Conservation (phyloP, 768 basidiomycete species). For the Panellus pusillus region DNA sequence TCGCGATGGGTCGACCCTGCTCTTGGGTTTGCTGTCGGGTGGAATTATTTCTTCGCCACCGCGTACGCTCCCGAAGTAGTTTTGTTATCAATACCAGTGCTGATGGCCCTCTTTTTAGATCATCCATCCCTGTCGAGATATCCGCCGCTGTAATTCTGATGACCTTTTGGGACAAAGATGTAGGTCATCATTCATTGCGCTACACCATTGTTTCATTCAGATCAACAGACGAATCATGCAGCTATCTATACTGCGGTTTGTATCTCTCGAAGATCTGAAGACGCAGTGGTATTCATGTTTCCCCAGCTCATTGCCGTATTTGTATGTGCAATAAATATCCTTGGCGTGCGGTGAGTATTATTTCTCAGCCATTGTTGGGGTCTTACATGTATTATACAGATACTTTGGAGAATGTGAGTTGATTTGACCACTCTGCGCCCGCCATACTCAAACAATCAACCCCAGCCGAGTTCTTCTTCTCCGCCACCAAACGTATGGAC, state of each 20-base stretch:
- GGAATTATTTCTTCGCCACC: slow-evolving; percentile 48
- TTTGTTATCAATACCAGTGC: not conserved
- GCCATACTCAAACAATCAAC: slow-evolving; percentile 1
- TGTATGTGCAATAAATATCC: slow-evolving; percentile 64
- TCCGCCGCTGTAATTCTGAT: slow-evolving; percentile 70
- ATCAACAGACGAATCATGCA: slow-evolving; percentile 44
- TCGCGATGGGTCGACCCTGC: slow-evolving; percentile 60
- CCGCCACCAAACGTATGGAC: slow-evolving; percentile 59
- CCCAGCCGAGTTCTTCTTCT: slow-evolving; percentile 65
- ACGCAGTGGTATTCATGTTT: not conserved
- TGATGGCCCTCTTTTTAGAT: slow-evolving; percentile 30
- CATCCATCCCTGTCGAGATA: slow-evolving; percentile 72
- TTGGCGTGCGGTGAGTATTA: slow-evolving; percentile 59
- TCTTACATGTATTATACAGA: slow-evolving; percentile 26
- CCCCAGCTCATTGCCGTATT: slow-evolving; percentile 48
- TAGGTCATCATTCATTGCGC: slow-evolving; percentile 27
- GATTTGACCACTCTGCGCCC: not conserved
- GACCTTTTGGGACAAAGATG: slow-evolving; percentile 69
- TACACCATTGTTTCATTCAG: not conserved
- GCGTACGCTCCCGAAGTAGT: slow-evolving; percentile 28
- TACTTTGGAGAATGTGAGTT: slow-evolving; percentile 65
- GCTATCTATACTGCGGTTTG: slow-evolving; percentile 54
- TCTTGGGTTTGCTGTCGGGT: slow-evolving; percentile 57
- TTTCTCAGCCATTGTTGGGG: not conserved
- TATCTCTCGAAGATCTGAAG: not conserved